These are phyloP conservation scores for Geotrichum restrictum DNA, from an alignment of 1,139 yeast genomes.

Conservation along the genomic window DNA sequence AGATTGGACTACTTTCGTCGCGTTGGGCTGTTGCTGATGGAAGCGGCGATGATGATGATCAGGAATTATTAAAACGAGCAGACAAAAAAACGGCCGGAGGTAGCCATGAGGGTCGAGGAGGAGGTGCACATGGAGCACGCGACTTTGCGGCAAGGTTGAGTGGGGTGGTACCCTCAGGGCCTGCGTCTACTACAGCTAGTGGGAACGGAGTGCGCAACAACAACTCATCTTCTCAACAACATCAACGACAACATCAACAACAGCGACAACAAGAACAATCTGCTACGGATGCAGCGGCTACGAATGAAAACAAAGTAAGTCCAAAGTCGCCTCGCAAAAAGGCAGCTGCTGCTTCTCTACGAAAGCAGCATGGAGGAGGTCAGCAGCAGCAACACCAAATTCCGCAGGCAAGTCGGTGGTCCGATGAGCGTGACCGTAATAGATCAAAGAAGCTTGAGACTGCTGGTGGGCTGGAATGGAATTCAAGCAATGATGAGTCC, in stretches of 20 bases:
- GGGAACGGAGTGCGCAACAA: too few species aligned
- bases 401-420: slow-evolving; percentile 5
- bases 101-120: neutral
- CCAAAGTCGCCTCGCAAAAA: neutral
- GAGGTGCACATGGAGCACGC: neutral
- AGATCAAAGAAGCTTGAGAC: slow-evolving; percentile 4
- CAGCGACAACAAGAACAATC: neutral
- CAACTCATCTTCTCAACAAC: neutral
- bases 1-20: neutral
- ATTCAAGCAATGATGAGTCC: too few species aligned
- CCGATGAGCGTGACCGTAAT: slow-evolving; percentile 11
- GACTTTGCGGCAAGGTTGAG: slow-evolving; percentile 4
- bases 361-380: too few species aligned
- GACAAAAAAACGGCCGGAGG: too few species aligned
- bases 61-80: neutral
- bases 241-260: neutral
- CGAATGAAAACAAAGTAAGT: too few species aligned
- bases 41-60: neutral
- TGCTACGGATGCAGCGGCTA: neutral
- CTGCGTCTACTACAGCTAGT: slow-evolving; percentile 9
- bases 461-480: slow-evolving; percentile 4
- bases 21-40: neutral
- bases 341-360: too few species aligned
- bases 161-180: slow-evolving; percentile 4
- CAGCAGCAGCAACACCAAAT: neutral